Evolutionary conservation across 345 rosid genomes (phyloP), one percentile per base, ranked within the genome.

Genomic region (Mercurialis annua): DNA sequence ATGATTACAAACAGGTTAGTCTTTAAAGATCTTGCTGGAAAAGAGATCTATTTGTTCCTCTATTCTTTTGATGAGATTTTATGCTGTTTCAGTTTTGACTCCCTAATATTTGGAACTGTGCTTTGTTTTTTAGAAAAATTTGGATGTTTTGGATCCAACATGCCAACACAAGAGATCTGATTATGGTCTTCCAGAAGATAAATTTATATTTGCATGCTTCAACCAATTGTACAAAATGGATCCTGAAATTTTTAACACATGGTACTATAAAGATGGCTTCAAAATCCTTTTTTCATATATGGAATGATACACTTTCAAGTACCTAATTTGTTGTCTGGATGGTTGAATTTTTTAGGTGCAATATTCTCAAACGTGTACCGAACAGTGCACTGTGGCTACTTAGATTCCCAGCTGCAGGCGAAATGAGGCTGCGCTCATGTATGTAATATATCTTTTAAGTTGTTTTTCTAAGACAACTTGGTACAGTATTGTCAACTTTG

Each of bases 201-300:
- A 86, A 78, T 92, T 94, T 72, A 86, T 95, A 73, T 95, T 95
- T 83, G 98, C 97, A 64, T 95, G 99, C 79, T 95, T 95, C 80
- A 95, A 95, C 82, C 99, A 95, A 72, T 75, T 95, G 70, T 95
- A 95, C 84, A 95, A 95, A 74, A 95, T 95, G 99, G 99, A 95
- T 84, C 99, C 98, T 65, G 99, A 90, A 55, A 85, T 95, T 64
- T 86, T 88, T 29, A 83, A 84, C 77, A 88, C 96, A 44, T 95
- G 99, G 99, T 92, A 85, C 74, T 48, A 27, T 56, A n/a, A 50
- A 18, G 65, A 47, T 48, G 33, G 26, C 33, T 51, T n/a, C 68
- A 21, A 0, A 53, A 14, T 44, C 63, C 10, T 11, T 42, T 26
- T 64, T 16, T 4, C 59, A 12, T 23, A 17, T 33, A 2, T 62